Evolutionary conservation across 352 stramenopile genomes (phyloP), one percentile per base, ranked within the genome.

Genomic region (Phytopythium kandeliae): DNA sequence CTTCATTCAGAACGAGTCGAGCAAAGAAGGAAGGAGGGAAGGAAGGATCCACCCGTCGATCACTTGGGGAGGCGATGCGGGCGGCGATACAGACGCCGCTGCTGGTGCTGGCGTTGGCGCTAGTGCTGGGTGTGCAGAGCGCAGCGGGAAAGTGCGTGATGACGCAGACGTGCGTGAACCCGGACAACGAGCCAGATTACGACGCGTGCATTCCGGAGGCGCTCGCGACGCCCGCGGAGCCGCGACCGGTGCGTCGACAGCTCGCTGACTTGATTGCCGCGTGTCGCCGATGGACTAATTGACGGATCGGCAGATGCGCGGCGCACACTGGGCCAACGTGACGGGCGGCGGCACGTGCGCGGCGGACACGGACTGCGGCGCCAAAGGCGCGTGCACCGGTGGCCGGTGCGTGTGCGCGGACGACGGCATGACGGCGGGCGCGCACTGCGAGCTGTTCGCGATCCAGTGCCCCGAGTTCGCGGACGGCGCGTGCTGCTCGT

Each of bases 381-480:
- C 47, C 61, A 84, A 89, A 22, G 82, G 82, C 2, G 48, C 35
- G 11, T 93, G 82, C 54, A 28, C 67, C n/a, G 44, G 66, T 21
- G 54, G 55, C 4, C 26, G 42, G 13, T 93, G 82, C 37, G 60
- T 67, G 7, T 93, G 82, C 55, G 65, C 62, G 17, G 44, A 69
- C 13, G 79, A 91, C 53, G 82, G 82, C 50, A 77, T 93, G 58
- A 60, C 76, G 8, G 79, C 82, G 2, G 82, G 82, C 9, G 60
- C 77, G n/a, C 76, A 86, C 54, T 93, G 82, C 61, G 57, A 82
- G 26, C 63, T 85, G 40, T 86, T 81, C 42, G 54, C 69, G 43
- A 84, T 94, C 55, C 83, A 95, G 52, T 96, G 86, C 51, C 86
- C 86, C n/a, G 78, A 85, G 36, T 95, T 95, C 65, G 71, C 71